Conservation (phyloP, 2,329 filamentous ascomycete genomes). For the Graphilbum sp. region DNA sequence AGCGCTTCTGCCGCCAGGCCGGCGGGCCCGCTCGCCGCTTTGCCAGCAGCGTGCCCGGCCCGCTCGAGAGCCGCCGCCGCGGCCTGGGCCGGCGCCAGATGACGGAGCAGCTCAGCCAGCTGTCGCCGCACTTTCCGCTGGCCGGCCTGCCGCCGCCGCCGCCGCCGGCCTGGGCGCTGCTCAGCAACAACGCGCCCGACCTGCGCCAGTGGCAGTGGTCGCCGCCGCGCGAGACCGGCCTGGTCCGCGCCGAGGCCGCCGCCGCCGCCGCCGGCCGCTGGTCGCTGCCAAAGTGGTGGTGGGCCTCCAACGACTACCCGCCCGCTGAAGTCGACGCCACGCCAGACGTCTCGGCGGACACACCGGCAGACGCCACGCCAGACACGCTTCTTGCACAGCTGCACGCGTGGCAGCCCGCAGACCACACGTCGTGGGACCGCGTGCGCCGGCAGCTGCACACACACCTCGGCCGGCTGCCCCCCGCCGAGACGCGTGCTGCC, state of each 20-base stretch:
- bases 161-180: constrained; percentile 29
- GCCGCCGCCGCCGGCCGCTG: too few relatives aligned
- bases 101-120: constrained; percentile 29
- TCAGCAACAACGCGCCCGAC: constrained; percentile 24
- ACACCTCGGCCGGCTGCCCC: constrained; percentile 6
- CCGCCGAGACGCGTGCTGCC: constrained; percentile 3
- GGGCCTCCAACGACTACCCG: too few relatives aligned
- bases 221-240: constrained; percentile 21
- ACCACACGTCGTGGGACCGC: background rate
- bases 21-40: constrained; percentile 9
- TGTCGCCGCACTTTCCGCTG: constrained; percentile 11
- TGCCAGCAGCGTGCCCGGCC: constrained; percentile 29
- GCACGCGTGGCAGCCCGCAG: too few relatives aligned
- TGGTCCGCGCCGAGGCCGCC: background rate
- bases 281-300: too few relatives aligned
- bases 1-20: constrained; percentile 19
- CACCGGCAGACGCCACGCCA: too few relatives aligned
- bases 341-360: too few relatives aligned
- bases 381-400: too few relatives aligned
- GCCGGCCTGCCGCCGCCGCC: background rate
- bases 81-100: constrained; percentile 36
- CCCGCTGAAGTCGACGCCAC: too few relatives aligned
- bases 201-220: constrained; percentile 35
- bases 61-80: constrained; percentile 37
- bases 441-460: constrained; percentile 6